These are phyloP conservation scores for Asterophora parasitica DNA, from an alignment of 768 basidiomycete species.

Conservation along the genomic window DNA sequence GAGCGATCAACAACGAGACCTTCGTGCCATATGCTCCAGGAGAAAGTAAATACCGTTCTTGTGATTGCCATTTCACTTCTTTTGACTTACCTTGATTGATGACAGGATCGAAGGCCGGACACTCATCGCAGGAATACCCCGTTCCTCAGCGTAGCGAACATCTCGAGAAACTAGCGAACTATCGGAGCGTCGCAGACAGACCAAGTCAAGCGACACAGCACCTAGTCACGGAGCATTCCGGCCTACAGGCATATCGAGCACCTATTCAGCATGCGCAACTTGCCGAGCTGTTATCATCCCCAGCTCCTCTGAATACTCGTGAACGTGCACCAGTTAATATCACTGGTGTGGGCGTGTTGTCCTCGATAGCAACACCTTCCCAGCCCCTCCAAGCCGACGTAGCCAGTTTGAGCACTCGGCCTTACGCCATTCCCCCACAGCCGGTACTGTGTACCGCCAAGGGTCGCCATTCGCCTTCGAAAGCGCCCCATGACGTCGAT, in stretches of 20 bases:
- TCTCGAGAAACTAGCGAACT: background rate
- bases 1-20: background rate
- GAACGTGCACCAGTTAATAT: background rate
- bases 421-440: no score
- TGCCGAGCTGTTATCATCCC: slow-evolving; percentile 30
- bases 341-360: background rate
- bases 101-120: background rate
- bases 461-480: no score
- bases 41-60: background rate
- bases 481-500: no score
- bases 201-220: background rate
- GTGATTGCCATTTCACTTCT: background rate
- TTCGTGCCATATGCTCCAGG: background rate
- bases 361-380: background rate
- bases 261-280: slow-evolving; percentile 29
- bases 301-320: background rate
- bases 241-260: slow-evolving; percentile 9
- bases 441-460: no score
- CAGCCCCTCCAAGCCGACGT: background rate
- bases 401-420: no score
- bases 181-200: background rate
- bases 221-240: background rate
- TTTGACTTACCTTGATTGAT: background rate
- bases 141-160: background rate
- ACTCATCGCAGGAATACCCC: background rate